phyloP scores from a whole-genome alignment of 140 eudicot genomes.

The Oenanthe javanica region DNA sequence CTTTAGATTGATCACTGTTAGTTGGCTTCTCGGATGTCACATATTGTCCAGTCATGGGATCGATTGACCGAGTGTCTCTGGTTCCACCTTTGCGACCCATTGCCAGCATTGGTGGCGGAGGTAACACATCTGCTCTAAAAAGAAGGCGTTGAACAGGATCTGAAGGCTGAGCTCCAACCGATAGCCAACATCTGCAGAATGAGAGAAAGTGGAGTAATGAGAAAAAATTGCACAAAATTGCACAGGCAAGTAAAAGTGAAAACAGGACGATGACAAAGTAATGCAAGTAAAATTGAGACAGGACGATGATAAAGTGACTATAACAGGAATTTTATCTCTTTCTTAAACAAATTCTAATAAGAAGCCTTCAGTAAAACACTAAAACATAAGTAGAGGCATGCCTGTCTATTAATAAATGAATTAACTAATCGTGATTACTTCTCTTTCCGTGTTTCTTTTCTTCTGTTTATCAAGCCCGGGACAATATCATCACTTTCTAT shows the following conservation, averaged over 20 bases:
- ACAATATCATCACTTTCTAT: neutral
- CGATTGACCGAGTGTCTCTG: slow-evolving; percentile 61
- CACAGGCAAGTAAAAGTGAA: neutral
- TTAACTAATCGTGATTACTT: neutral
- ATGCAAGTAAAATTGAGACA: no score
- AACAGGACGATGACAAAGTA: no score
- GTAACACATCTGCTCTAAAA: slow-evolving; percentile 77
- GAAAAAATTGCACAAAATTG: no score
- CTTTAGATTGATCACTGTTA: slow-evolving; percentile 14
- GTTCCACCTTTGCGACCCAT: slow-evolving; percentile 97
- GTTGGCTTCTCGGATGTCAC: slow-evolving; percentile 31
- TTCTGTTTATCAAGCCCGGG: neutral
- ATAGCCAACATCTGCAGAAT: no score
- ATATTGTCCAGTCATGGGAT: slow-evolving; percentile 76
- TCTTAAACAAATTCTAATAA: neutral
- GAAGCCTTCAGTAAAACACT: neutral
- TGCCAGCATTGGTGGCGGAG: slow-evolving; percentile 96
- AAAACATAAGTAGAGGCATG: neutral
- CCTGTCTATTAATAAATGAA: neutral
- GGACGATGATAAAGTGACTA: no score
- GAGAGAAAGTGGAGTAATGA: no score
- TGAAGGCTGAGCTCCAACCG: no score
- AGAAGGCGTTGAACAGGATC: slow-evolving; percentile 25
- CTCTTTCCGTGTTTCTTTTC: neutral
- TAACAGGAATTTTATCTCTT: no score